Conservation (phyloP, 2,329 filamentous ascomycete species). For the Plenodomus biglobosus region DNA sequence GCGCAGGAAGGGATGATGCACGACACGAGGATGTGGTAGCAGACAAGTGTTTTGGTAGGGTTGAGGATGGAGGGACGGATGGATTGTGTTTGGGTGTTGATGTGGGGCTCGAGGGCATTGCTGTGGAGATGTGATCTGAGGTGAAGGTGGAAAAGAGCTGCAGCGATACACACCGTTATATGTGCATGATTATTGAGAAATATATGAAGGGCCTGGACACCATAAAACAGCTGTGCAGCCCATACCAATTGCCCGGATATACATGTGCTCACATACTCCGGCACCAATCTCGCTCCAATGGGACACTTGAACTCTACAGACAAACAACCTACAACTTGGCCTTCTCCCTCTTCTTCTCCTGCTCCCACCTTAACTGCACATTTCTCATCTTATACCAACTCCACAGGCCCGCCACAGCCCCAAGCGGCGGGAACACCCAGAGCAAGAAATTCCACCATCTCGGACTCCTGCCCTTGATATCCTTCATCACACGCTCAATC, state of each 20-base stretch:
- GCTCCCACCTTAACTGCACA: conserved; percentile 72
- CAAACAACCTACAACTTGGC: conserved; percentile 54
- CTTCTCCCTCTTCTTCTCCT: conserved; percentile 57
- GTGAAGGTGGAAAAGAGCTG: background rate
- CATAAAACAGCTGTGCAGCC: too few species aligned
- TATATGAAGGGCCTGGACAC: too few species aligned
- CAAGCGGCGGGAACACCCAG: conserved; percentile 72
- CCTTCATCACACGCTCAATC: conserved; percentile 65
- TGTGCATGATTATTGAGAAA: background rate
- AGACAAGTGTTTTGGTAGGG: background rate
- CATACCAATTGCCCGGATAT: conserved; percentile 15
- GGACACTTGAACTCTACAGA: background rate
- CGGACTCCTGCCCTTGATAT: conserved; percentile 66
- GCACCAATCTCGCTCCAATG: background rate
- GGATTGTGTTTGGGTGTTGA: conserved; percentile 2
- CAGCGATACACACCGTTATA: background rate
- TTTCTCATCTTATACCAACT: conserved; percentile 71
- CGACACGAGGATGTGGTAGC: background rate
- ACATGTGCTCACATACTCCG: conserved; percentile 11
- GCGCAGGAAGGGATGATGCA: background rate
- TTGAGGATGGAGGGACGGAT: conserved; percentile 3
- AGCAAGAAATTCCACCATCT: conserved; percentile 80
- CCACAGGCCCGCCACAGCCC: conserved; percentile 67
- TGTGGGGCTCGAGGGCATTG: conserved; percentile 2
- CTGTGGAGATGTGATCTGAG: background rate